A percentile compares a stretch with the other conserved stretches of the same genome.
Evolutionary conservation across 179 eudicot genomes (phyloP).

Genomic region (Gypsophila paniculata): DNA sequence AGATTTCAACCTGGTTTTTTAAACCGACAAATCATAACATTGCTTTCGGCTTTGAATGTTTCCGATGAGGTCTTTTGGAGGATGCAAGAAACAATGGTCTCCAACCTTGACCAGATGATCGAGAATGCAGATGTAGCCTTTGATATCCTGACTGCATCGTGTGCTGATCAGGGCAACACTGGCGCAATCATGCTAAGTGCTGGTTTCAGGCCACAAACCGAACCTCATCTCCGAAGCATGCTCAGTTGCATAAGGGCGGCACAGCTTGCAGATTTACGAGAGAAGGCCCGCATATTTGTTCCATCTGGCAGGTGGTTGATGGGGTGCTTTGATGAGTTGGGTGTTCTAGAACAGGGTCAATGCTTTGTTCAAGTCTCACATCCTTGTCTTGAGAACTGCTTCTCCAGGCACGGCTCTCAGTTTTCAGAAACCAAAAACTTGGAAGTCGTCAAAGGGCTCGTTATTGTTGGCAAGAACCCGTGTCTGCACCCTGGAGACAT

Average conservation of each 20-base stretch:
- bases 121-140: constrained; percentile 56
- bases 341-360: constrained; percentile 76
- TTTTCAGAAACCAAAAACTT: constrained; percentile 51
- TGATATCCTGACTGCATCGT: constrained; percentile 64
- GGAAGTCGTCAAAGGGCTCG: constrained; percentile 53
- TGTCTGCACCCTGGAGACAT: constrained; percentile 97
- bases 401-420: constrained; percentile 58
- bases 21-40: constrained; percentile 71
- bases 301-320: constrained; percentile 77
- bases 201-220: constrained; percentile 68
- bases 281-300: constrained; percentile 76
- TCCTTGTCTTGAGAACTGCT: constrained; percentile 64
- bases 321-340: constrained; percentile 83
- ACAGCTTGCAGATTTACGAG: constrained; percentile 67
- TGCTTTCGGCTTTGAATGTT: constrained; percentile 69
- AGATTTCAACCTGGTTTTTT: constrained; percentile 78
- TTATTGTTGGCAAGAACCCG: constrained; percentile 76
- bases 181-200: constrained; percentile 78
- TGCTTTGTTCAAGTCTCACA: constrained; percentile 76
- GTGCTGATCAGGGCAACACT: constrained; percentile 71
- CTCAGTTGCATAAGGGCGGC: constrained; percentile 68
- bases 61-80: constrained; percentile 59
- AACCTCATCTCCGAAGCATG: constrained; percentile 84
- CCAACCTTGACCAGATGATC: constrained; percentile 55
- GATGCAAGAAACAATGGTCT: constrained; percentile 73